phyloP scores from a whole-genome alignment of 78 protist species.

The Dictyostelium purpureum region DNA sequence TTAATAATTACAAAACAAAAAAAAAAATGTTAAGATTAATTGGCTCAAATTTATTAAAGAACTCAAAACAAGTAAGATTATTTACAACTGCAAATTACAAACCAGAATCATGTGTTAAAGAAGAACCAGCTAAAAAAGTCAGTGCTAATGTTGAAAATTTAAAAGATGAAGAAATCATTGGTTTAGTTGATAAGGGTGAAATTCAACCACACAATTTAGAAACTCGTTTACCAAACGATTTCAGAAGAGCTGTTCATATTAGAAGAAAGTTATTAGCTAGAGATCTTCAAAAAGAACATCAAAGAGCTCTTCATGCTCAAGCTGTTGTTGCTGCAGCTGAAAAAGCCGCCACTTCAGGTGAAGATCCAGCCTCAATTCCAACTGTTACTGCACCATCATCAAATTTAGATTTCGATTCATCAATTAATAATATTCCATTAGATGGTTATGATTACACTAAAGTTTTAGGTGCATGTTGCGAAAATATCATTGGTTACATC shows the following conservation, averaged over 20 bases:
- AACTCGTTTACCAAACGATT: slow-evolving; percentile 13
- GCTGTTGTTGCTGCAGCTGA: slow-evolving; percentile 75
- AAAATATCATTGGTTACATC: slow-evolving; percentile 94
- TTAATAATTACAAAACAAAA: no score
- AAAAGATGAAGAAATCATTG: slow-evolving; percentile 58
- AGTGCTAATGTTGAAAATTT: slow-evolving; percentile 14
- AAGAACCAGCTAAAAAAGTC: slow-evolving; percentile 4
- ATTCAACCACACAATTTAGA: slow-evolving; percentile 79
- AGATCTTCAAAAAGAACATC: slow-evolving; percentile 52
- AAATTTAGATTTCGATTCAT: slow-evolving; percentile 13
- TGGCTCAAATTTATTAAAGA: not conserved
- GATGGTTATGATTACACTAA: slow-evolving; percentile 82
- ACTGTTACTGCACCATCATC: slow-evolving; percentile 25
- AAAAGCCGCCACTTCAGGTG: slow-evolving; percentile 76
- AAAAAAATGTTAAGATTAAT: not conserved
- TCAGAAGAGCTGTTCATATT: slow-evolving; percentile 71
- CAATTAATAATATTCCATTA: slow-evolving; percentile 71
- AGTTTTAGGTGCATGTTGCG: slow-evolving; percentile 90
- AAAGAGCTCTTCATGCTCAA: slow-evolving; percentile 53
- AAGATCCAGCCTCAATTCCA: slow-evolving; percentile 63
- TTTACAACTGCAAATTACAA: slow-evolving; percentile 27
- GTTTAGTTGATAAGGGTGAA: slow-evolving; percentile 68
- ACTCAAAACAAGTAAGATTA: slow-evolving; percentile 8
- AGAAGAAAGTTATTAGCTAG: slow-evolving; percentile 69
- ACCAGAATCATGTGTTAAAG: slow-evolving; percentile 73